Percentiles rank a stretch among this genome's conserved stretches.
Evolutionary conservation across 2,329 filamentous ascomycete species (phyloP).

Genomic region (Mariannaea elegans): DNA sequence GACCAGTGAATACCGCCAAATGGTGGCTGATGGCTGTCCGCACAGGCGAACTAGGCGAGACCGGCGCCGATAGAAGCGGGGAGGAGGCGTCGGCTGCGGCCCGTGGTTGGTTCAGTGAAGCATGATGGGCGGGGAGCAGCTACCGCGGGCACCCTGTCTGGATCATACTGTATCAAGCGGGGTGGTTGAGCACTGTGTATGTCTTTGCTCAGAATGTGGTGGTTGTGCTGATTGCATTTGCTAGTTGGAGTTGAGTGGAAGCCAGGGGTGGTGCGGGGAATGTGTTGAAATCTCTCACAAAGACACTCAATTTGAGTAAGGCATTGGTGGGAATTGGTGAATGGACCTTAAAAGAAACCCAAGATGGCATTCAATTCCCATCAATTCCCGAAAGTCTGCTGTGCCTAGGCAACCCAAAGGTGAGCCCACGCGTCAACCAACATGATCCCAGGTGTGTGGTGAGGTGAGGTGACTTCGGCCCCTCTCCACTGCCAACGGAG

Average conservation of each 20-base stretch:
- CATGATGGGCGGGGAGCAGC: constrained; percentile 31
- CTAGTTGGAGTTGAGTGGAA: not conserved
- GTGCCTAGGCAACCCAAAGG: not conserved
- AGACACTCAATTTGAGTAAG: not conserved
- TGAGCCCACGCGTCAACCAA: constrained; percentile 20
- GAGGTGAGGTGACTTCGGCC: constrained; percentile 25
- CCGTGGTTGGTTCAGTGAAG: constrained; percentile 28
- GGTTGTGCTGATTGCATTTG: not conserved
- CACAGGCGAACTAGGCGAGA: constrained; percentile 28
- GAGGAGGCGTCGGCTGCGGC: constrained; percentile 22
- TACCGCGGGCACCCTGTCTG: constrained; percentile 27
- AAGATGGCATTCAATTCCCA: not conserved
- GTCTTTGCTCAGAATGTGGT: not conserved
- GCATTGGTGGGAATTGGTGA: too few relatives aligned
- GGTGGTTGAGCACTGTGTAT: constrained; percentile 1
- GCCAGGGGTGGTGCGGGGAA: not conserved
- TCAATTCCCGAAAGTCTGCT: not conserved
- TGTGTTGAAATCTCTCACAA: not conserved
- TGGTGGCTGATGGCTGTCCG: constrained; percentile 27
- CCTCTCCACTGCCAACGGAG: constrained; percentile 18
- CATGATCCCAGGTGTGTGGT: constrained; percentile 28
- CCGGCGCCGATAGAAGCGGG: constrained; percentile 29
- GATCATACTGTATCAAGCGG: constrained; percentile 14
- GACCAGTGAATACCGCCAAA: constrained; percentile 15
- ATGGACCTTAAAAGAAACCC: not conserved